Evolutionary conservation across 768 basidiomycete genomes (phyloP).

Genomic region (Serendipita sp.): DNA sequence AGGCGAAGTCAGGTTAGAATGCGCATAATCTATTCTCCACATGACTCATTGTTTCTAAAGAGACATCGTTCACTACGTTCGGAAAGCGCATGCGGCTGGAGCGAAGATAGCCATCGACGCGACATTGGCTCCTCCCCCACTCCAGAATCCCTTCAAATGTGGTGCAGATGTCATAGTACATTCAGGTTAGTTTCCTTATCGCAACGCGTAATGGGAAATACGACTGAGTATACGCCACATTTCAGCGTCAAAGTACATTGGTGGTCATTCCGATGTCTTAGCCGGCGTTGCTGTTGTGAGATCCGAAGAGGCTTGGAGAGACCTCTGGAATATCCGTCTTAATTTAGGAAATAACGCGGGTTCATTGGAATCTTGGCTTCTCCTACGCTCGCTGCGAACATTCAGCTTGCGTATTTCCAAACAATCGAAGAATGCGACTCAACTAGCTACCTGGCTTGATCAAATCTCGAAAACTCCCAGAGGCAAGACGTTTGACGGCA

Average conservation of each 20-base stretch:
- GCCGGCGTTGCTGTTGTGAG: conserved; percentile 61
- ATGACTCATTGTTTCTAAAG: conserved; percentile 20
- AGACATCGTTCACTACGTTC: conserved; percentile 64
- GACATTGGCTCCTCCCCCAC: conserved; percentile 78
- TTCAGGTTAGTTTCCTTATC: conserved; percentile 29
- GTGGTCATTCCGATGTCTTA: conserved; percentile 73
- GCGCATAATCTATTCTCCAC: background rate
- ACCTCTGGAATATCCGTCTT: conserved; percentile 51
- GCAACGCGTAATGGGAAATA: no score
- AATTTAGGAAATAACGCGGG: conserved; percentile 36
- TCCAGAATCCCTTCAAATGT: conserved; percentile 76
- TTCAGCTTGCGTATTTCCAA: conserved; percentile 63
- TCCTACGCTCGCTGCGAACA: conserved; percentile 71
- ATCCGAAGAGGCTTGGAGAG: conserved; percentile 43
- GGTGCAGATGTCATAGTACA: conserved; percentile 61
- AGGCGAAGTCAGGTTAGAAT: conserved; percentile 50
- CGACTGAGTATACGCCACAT: background rate
- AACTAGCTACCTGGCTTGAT: conserved; percentile 59
- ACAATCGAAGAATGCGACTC: conserved; percentile 59
- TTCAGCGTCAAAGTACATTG: conserved; percentile 68
- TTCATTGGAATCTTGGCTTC: conserved; percentile 68
- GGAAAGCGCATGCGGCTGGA: conserved; percentile 64
- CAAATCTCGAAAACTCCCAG: conserved; percentile 27
- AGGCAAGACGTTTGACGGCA: conserved; percentile 44
- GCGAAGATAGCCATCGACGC: conserved; percentile 64